A percentile compares a stretch with the other conserved stretches of the same genome.
Evolutionary conservation across 176 grass and related monocot genomes (phyloP).

Genomic region (Urochloa ruziziensis): DNA sequence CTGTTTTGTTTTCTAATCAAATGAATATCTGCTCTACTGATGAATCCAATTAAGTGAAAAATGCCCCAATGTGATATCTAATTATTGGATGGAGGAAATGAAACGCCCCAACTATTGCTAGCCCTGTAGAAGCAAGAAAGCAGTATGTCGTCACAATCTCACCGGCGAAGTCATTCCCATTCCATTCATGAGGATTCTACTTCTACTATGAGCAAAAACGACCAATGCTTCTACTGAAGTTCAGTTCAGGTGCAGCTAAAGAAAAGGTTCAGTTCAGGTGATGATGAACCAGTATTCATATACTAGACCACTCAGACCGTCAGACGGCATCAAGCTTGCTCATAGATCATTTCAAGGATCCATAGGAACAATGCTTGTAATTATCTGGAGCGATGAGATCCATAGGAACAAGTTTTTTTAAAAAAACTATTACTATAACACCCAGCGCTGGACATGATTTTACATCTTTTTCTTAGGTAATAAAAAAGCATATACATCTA

Average conservation of each 20-base stretch:
- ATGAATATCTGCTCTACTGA: not conserved
- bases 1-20: not conserved
- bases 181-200: no score
- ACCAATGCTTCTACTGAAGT: constrained; percentile 1
- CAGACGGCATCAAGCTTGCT: no score
- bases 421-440: not conserved
- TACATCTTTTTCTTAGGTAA: constrained; percentile 13
- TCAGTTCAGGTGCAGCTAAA: not conserved
- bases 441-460: constrained; percentile 23
- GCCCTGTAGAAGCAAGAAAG: not conserved
- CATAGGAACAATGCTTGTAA: no score
- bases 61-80: not conserved
- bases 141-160: no score
- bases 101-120: not conserved
- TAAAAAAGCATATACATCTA: constrained; percentile 9
- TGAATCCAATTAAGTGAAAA: not conserved
- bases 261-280: constrained; percentile 7
- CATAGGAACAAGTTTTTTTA: no score
- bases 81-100: not conserved
- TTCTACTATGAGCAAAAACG: constrained; percentile 10
- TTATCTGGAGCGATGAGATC: no score
- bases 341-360: not conserved
- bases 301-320: not conserved
- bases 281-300: not conserved
- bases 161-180: no score